Base-by-base conservation (phyloP, 306 rosid species). In the Fagus sylvatica region DNA sequence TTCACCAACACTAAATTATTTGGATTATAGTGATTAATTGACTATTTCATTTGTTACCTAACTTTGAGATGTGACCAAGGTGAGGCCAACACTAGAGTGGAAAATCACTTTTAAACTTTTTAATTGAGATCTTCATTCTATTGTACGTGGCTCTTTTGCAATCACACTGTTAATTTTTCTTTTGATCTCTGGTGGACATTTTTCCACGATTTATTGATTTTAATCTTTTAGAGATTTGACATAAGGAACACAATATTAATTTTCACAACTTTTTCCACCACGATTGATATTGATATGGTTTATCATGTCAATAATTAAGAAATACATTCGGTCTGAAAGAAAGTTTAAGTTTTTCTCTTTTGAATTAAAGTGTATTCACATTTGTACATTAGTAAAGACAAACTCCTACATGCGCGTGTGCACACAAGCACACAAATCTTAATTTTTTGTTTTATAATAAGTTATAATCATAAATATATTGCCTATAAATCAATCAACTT, bases 1-100 rank as follows among this genome's bases (percentile, higher is more conserved):
- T 34, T 57, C 28, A 62, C 59, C 62, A 30, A 46, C 46, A 42
- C 48, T 76, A 16, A 66, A 76, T 68, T 34, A 48, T 4, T 34
- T 51, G 51, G 19, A 46, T 46, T 15, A 46, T 46, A 6, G 42
- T 53, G 33, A 71, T 40, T 73, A 2, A 62, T 72, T 62, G 34
- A 53, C 42, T 5, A 10, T 36, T 66, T 73, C 53, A 43, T 65
- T 49, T 8, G 65, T 46, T 81, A 78, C 85, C 86, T 84, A 77
- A 83, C 86, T 74, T 78, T 67, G 10, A 69, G 83, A 79, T 69
- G 80, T 51, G 57, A 66, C 36, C 22, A 60, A 16, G 43, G 30
- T 57, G 39, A 8, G 32, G 53, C 43, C 34, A 64, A 19, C 2
- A 30, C 11, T 7, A 39, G 48, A 5, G 13, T 71, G 8, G 11